These are phyloP conservation scores for Lentinula sp. DNA, from an alignment of 768 basidiomycete genomes.

Conservation along the genomic window DNA sequence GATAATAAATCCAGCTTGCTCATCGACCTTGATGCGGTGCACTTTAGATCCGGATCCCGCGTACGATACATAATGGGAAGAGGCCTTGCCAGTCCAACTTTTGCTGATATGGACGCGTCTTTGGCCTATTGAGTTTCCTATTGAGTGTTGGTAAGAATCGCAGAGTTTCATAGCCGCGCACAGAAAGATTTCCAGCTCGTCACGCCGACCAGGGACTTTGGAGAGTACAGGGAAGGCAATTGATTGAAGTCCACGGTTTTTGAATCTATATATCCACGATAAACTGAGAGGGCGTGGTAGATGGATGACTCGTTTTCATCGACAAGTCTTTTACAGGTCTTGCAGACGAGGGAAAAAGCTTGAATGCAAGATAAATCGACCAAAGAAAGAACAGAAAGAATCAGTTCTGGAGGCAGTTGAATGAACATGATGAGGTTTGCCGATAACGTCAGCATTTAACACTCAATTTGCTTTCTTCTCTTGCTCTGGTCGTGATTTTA, in stretches of 20 bases:
- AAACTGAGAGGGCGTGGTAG: slow-evolving; percentile 51
- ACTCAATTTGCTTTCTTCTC: neutral
- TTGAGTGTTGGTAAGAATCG: neutral
- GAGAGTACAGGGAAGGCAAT: slow-evolving; percentile 22
- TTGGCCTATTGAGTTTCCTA: slow-evolving; percentile 28
- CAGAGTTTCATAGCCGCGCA: slow-evolving; percentile 24
- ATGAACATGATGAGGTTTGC: slow-evolving; percentile 25
- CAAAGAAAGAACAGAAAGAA: slow-evolving; percentile 41
- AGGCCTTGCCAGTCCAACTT: slow-evolving; percentile 51
- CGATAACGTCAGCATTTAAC: neutral
- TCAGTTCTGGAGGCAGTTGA: slow-evolving; percentile 51
- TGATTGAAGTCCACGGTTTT: slow-evolving; percentile 21
- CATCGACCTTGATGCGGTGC: slow-evolving; percentile 77
- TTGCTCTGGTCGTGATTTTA: neutral
- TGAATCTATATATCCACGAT: slow-evolving; percentile 40
- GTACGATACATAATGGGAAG: slow-evolving; percentile 31
- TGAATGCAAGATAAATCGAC: slow-evolving; percentile 42
- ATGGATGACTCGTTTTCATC: slow-evolving; percentile 39
- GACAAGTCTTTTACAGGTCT: slow-evolving; percentile 42
- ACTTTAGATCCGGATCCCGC: slow-evolving; percentile 30
- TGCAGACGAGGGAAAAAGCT: slow-evolving; percentile 31
- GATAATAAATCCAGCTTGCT: slow-evolving; percentile 51
- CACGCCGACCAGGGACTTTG: slow-evolving; percentile 30
- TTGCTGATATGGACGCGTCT: slow-evolving; percentile 36
- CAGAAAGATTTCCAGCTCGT: slow-evolving; percentile 57